Evolutionary conservation across 768 basidiomycete species (phyloP).

Genomic region (Macrolepiota albuminosa): DNA sequence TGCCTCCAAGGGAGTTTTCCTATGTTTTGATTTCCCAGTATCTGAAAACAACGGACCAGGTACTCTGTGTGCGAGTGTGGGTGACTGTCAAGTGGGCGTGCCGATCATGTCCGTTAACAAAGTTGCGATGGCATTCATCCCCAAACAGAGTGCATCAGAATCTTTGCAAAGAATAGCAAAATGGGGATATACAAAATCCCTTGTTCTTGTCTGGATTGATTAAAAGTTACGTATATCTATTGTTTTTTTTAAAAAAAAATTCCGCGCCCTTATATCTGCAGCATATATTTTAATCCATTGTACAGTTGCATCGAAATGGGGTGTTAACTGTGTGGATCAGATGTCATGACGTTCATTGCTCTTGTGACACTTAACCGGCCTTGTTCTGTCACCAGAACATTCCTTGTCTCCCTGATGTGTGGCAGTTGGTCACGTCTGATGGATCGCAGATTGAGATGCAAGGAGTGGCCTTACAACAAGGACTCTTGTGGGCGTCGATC

Average conservation of each 20-base stretch:
- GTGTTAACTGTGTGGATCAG: background rate
- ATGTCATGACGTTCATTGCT: background rate
- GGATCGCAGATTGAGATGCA: conserved; percentile 1
- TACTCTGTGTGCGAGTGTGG: background rate
- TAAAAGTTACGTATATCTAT: background rate
- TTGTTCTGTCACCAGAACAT: background rate
- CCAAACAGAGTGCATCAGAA: background rate
- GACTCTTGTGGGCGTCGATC: conserved; percentile 12
- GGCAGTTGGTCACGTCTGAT: conserved; percentile 4
- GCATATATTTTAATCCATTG: background rate
- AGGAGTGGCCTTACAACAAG: conserved; percentile 2
- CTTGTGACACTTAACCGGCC: background rate
- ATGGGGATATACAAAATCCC: background rate
- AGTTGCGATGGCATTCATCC: background rate
- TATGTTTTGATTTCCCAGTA: background rate
- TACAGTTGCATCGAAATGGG: background rate
- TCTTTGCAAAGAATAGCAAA: conserved; percentile 4
- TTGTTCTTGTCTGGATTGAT: background rate
- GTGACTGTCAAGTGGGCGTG: background rate
- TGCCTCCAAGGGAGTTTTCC: background rate
- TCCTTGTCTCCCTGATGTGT: background rate
- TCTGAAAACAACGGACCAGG: background rate
- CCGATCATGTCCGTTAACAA: conserved; percentile 6
- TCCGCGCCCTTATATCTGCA: too few species aligned
- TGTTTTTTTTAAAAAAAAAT: background rate